These are phyloP conservation scores for Rasamsonia emersonii DNA, from an alignment of 2,329 filamentous ascomycete species.

Conservation along the genomic window DNA sequence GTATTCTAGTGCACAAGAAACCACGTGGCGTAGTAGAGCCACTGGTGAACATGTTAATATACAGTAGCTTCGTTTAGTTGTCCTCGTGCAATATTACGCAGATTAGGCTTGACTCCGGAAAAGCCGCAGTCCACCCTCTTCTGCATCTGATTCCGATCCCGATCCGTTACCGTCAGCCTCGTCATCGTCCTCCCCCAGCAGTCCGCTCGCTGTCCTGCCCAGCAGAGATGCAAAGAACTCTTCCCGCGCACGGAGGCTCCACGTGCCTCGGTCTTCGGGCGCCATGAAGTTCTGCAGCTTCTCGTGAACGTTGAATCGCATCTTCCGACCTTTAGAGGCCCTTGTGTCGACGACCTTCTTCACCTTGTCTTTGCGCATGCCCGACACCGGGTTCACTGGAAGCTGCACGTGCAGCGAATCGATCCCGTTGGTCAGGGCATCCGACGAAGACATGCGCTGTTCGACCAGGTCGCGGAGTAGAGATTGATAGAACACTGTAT, in stretches of 20 bases:
- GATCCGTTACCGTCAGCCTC: constrained; percentile 34
- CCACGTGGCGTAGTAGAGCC: too few relatives aligned
- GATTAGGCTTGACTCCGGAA: constrained; percentile 20
- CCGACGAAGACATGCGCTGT: constrained; percentile 63
- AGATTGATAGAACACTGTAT: constrained; percentile 89
- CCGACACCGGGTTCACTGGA: constrained; percentile 31
- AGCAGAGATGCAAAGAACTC: constrained; percentile 66
- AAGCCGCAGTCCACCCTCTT: constrained; percentile 25
- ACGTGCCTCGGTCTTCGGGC: constrained; percentile 68
- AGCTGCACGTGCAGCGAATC: constrained; percentile 28
- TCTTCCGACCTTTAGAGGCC: constrained; percentile 88
- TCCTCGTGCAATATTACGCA: too few relatives aligned
- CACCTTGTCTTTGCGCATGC: constrained; percentile 52
- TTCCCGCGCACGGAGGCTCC: constrained; percentile 74
- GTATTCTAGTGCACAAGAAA: too few relatives aligned
- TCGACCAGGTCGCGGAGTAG: constrained; percentile 90
- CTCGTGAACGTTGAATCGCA: constrained; percentile 91
- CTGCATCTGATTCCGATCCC: constrained; percentile 24
- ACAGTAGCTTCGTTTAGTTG: neutral
- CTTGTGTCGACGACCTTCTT: constrained; percentile 83
- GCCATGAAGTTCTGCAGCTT: constrained; percentile 99
- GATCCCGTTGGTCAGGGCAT: constrained; percentile 38
- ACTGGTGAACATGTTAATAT: too few relatives aligned
- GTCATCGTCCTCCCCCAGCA: constrained; percentile 51
- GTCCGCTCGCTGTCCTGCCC: constrained; percentile 54